These are phyloP conservation scores for Vigna reflexopilosa DNA, from an alignment of 306 rosid species.

Conservation along the genomic window DNA sequence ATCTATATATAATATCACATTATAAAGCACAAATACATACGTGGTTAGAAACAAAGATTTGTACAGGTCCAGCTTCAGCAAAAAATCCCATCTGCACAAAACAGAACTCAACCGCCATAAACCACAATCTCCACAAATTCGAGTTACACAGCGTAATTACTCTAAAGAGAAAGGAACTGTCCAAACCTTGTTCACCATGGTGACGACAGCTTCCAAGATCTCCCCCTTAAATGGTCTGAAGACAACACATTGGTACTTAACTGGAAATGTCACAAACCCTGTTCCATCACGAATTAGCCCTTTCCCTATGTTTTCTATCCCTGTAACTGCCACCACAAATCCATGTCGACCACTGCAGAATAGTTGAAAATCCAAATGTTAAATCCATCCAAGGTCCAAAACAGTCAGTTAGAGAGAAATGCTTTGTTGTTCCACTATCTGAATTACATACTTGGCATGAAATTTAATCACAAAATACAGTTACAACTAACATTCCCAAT, in stretches of 20 bases:
- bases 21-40: slow-evolving; percentile 52
- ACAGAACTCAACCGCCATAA: slow-evolving; percentile 31
- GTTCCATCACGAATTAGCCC: slow-evolving; percentile 94
- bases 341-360: slow-evolving; percentile 90
- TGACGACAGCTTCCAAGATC: slow-evolving; percentile 94
- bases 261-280: slow-evolving; percentile 93
- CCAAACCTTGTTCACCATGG: slow-evolving; percentile 93
- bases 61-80: slow-evolving; percentile 99
- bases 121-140: slow-evolving; percentile 10
- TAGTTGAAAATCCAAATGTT: slow-evolving; percentile 29
- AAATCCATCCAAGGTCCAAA: slow-evolving; percentile 1
- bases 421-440: background rate
- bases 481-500: background rate
- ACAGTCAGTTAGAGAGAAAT: background rate
- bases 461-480: background rate
- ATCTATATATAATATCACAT: background rate
- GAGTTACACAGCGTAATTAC: background rate
- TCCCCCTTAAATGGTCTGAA: slow-evolving; percentile 97
- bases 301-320: slow-evolving; percentile 87
- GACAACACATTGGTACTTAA: slow-evolving; percentile 97
- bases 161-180: background rate
- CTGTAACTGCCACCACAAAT: slow-evolving; percentile 94
- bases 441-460: background rate
- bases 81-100: slow-evolving; percentile 86
- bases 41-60: slow-evolving; percentile 96